Conservation (phyloP, 2,329 filamentous ascomycete species). For the Clonostachys solani region DNA sequence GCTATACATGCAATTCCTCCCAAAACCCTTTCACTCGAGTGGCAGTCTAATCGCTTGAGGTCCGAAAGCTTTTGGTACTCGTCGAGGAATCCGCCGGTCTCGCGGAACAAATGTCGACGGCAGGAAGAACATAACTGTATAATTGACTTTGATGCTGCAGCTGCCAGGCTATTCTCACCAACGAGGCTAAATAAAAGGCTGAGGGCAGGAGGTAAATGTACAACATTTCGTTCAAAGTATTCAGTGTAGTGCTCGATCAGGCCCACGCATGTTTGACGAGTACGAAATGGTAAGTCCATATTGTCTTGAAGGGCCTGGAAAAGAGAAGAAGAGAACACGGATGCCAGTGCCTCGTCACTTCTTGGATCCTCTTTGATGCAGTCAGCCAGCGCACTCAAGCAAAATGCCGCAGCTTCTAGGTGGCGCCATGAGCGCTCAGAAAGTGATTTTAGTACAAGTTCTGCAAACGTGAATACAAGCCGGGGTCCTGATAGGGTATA, state of each 20-base stretch:
- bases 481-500: constrained; percentile 57
- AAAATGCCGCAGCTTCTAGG: constrained; percentile 58
- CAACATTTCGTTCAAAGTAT: constrained; percentile 69
- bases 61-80: constrained; percentile 65
- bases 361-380: constrained; percentile 53
- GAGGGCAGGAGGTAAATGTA: constrained; percentile 64
- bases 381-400: constrained; percentile 63
- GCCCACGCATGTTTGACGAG: constrained; percentile 64
- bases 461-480: constrained; percentile 52
- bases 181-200: constrained; percentile 72
- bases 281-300: constrained; percentile 51
- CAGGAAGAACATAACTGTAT: constrained; percentile 72
- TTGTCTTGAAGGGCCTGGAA: constrained; percentile 48
- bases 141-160: constrained; percentile 72
- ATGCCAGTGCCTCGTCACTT: constrained; percentile 53
- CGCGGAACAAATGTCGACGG: constrained; percentile 60
- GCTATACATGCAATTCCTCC: constrained; percentile 72
- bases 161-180: constrained; percentile 55
- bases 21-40: constrained; percentile 69
- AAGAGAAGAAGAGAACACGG: constrained; percentile 58
- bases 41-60: constrained; percentile 51
- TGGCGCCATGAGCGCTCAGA: constrained; percentile 48
- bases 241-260: constrained; percentile 70
- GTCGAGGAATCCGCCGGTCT: constrained; percentile 64
- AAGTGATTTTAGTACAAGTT: constrained; percentile 47